Evolutionary conservation across 176 grass and related monocot genomes (phyloP).

Genomic region (Thinopyrum elongatum): DNA sequence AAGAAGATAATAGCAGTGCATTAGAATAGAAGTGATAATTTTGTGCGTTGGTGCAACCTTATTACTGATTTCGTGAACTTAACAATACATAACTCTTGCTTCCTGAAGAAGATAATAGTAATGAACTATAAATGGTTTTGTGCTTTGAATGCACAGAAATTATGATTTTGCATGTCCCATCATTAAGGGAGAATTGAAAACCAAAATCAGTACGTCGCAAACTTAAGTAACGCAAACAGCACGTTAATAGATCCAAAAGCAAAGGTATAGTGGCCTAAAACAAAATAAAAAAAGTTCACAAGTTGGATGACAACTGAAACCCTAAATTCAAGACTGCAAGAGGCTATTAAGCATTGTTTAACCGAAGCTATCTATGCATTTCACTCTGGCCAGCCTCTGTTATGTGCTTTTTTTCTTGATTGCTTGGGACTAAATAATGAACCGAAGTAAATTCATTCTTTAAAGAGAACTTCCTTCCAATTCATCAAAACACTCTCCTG

Average conservation of each 20-base stretch:
- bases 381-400: not conserved
- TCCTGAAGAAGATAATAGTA: not conserved
- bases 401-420: not conserved
- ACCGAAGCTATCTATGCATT: not conserved
- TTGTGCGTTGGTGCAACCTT: not conserved
- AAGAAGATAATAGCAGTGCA: slow-evolving; percentile 22
- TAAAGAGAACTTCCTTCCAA: not conserved
- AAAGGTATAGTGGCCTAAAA: not conserved
- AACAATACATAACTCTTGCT: slow-evolving; percentile 39
- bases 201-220: not conserved
- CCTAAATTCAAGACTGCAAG: not conserved
- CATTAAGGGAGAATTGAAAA: not conserved
- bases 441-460: not conserved
- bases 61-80: slow-evolving; percentile 3
- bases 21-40: slow-evolving; percentile 35
- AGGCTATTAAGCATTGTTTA: not conserved
- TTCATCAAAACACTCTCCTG: not conserved
- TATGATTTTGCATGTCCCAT: not conserved
- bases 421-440: not conserved
- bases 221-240: not conserved
- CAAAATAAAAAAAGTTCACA: not conserved
- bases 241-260: not conserved
- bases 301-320: not conserved
- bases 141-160: not conserved
- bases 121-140: not conserved